Base-by-base conservation (phyloP, 129 eudicot genomes). In the Artemisia tridentata region DNA sequence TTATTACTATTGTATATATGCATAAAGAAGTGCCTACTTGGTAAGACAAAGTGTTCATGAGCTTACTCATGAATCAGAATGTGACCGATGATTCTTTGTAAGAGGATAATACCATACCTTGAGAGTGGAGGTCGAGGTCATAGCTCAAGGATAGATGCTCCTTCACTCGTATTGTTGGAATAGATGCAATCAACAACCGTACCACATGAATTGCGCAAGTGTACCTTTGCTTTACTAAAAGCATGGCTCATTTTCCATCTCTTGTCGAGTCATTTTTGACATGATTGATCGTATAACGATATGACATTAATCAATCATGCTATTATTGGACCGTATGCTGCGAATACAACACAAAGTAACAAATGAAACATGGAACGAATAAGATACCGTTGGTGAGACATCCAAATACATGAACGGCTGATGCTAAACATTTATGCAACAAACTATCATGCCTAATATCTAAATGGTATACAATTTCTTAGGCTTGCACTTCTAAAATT, bases 71-170 rank as follows among this genome's bases (percentile, higher is more conserved):
- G 34, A 34, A 61, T 8, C 21, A 18, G 25, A 65, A 61, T 68
- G 70, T 13, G 70, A 68, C 43, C 3, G 31, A 11, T 34, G 72
- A 62, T 69, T 69, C 81, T 69, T 64, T 52, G 12, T 21, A 15
- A 21, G 65, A 69, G 41, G 76, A 63, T 77, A 14, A 68, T 41
- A 21, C 13, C 65, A 19, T 46, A 76, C 9, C 27, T 3, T 52
- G 55, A 27, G 53, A 77, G 81, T 77, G 81, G 77, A 77, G 77
- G 77, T 71, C 72, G 11, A 15, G 67, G 66, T 78, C 81, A 54
- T 6, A 47, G 48, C 12, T 71, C 46, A 64, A 78, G 81, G 76
- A 78, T 63, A 71, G 63, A 78, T 71, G 72, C 77, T 78, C 72
- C 11, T 43, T 65, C 66, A 55, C 51, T 65, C 21, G 52, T 12